These are phyloP conservation scores for Penicillium freii DNA, from an alignment of 2,329 filamentous ascomycete species.

Conservation along the genomic window DNA sequence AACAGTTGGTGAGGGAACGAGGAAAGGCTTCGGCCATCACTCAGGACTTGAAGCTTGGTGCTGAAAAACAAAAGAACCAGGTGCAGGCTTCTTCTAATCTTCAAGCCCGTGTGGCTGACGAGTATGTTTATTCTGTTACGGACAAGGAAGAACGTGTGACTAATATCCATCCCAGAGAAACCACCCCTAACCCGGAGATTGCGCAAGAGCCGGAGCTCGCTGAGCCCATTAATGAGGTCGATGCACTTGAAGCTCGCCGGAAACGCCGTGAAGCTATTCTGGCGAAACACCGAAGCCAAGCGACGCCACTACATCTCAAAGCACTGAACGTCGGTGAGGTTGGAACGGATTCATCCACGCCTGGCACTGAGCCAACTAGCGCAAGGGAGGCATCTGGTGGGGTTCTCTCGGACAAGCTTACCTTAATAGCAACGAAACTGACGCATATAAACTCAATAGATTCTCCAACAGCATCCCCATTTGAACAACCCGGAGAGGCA, in stretches of 20 bases:
- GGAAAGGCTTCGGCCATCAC: conserved; percentile 56
- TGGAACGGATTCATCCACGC: conserved; percentile 56
- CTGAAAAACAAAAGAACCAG: conserved; percentile 67
- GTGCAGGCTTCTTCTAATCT: conserved; percentile 49
- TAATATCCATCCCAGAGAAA: conserved; percentile 21
- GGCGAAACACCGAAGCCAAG: conserved; percentile 71
- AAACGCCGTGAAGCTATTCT: conserved; percentile 81
- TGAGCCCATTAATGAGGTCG: conserved; percentile 72
- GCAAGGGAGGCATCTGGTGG: conserved; percentile 41
- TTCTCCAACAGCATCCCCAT: conserved; percentile 43
- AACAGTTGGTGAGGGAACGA: conserved; percentile 64
- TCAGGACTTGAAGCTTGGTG: conserved; percentile 60
- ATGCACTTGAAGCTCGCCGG: conserved; percentile 79
- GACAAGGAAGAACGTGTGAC: not conserved
- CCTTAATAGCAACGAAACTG: conserved; percentile 10
- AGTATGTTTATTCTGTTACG: conserved; percentile 39
- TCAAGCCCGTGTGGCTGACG: conserved; percentile 35
- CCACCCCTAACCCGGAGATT: conserved; percentile 14
- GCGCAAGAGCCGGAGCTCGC: conserved; percentile 45
- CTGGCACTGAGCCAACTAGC: conserved; percentile 47
- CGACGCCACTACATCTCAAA: conserved; percentile 72
- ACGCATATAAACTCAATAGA: conserved; percentile 17
- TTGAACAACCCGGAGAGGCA: conserved; percentile 51
- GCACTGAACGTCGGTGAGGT: conserved; percentile 62
- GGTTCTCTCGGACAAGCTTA: conserved; percentile 9